Evolutionary conservation across 2,329 filamentous ascomycete genomes (phyloP).

Genomic region (Cryoendolithus antarcticus): DNA sequence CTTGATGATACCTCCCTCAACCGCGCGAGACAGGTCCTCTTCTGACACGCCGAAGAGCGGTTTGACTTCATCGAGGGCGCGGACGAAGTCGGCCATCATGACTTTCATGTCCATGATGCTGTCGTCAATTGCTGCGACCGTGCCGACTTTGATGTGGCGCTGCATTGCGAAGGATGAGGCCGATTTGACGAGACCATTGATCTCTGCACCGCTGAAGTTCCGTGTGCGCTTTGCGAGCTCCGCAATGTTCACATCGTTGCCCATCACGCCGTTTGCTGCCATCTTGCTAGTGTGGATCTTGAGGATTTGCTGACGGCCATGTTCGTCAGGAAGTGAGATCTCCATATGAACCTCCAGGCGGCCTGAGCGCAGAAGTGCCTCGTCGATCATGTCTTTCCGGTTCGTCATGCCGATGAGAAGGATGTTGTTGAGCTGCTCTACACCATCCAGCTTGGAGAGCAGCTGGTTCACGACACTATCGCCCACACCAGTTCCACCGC

Average conservation of each 20-base stretch:
- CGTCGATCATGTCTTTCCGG: slow-evolving; percentile 97
- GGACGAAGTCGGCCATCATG: slow-evolving; percentile 66
- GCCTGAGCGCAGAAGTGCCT: slow-evolving; percentile 79
- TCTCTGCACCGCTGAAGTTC: slow-evolving; percentile 93
- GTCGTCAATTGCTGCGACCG: slow-evolving; percentile 65
- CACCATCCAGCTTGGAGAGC: slow-evolving; percentile 82
- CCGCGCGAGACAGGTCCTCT: slow-evolving; percentile 65
- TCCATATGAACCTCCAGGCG: slow-evolving; percentile 96
- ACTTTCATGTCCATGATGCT: slow-evolving; percentile 83
- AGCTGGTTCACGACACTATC: slow-evolving; percentile 98
- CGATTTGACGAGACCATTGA: slow-evolving; percentile 81
- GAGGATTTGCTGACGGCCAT: slow-evolving; percentile 77
- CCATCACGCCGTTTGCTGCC: slow-evolving; percentile 61
- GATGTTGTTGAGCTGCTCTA: slow-evolving; percentile 94
- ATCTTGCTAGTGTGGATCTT: slow-evolving; percentile 83
- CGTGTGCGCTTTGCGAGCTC: slow-evolving; percentile 75
- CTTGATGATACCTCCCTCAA: slow-evolving; percentile 69
- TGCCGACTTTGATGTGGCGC: slow-evolving; percentile 81
- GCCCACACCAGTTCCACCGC: slow-evolving; percentile 87
- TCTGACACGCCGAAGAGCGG: slow-evolving; percentile 91
- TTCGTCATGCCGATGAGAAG: slow-evolving; percentile 99
- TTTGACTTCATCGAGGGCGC: slow-evolving; percentile 77
- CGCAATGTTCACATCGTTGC: slow-evolving; percentile 60
- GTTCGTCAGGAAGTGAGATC: slow-evolving; percentile 84
- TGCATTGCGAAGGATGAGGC: slow-evolving; percentile 88